Conservation (phyloP, 1,139 yeast genomes). For the Yamadazyma conglobata region DNA sequence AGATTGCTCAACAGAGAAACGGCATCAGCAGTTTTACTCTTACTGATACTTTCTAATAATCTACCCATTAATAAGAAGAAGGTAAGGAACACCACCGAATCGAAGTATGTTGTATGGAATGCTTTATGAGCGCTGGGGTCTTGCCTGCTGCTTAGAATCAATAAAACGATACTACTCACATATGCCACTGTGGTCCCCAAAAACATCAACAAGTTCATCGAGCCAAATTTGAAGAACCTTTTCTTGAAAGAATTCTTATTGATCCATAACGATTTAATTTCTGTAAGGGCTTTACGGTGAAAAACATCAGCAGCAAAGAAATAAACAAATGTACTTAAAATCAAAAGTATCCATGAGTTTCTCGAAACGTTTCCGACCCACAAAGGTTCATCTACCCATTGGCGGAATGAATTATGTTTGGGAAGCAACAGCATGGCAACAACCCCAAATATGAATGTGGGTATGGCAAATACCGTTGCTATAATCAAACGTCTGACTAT, state of each 20-base stretch:
- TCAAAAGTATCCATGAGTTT: conserved; percentile 61
- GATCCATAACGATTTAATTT: conserved; percentile 55
- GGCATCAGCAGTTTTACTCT: conserved; percentile 64
- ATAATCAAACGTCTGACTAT: conserved; percentile 47
- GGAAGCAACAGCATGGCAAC: conserved; percentile 66
- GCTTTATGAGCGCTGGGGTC: conserved; percentile 31
- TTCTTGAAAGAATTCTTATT: conserved; percentile 53
- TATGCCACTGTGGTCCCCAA: conserved; percentile 73
- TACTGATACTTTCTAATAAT: conserved; percentile 62
- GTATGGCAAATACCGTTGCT: conserved; percentile 46
- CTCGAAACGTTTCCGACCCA: conserved; percentile 65
- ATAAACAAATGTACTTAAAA: conserved; percentile 69
- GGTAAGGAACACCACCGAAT: conserved; percentile 72
- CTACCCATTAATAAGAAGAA: conserved; percentile 71
- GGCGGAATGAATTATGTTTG: conserved; percentile 35
- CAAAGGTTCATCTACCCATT: conserved; percentile 58
- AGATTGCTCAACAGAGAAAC: conserved; percentile 51
- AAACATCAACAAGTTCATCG: conserved; percentile 71
- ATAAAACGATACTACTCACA: conserved; percentile 59
- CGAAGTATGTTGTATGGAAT: conserved; percentile 66
- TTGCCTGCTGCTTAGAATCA: conserved; percentile 47
- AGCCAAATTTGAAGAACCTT: conserved; percentile 65
- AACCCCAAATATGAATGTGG: conserved; percentile 67
- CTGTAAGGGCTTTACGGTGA: conserved; percentile 63
- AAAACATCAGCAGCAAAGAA: conserved; percentile 73